A percentile compares a stretch with the other conserved stretches of the same genome.
These are phyloP conservation scores for Sugiyamaella lignohabitans DNA, from an alignment of 805 yeast species.

Conservation along the genomic window DNA sequence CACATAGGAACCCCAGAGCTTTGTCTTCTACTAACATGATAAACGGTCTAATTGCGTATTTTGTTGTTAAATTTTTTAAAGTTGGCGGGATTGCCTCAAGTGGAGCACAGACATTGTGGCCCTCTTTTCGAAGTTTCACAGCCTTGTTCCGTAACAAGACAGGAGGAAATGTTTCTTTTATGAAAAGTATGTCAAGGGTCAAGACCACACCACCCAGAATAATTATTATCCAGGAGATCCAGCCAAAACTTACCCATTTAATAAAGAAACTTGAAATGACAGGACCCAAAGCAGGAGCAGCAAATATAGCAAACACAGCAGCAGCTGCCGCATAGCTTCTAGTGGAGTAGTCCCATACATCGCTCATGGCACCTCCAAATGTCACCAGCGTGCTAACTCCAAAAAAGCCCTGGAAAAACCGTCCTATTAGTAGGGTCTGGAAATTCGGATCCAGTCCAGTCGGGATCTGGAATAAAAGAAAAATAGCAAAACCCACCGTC, in stretches of 20 bases:
- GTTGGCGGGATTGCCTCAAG: constrained; percentile 34
- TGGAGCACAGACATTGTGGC: constrained; percentile 41
- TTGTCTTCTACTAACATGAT: constrained; percentile 27
- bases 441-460: constrained; percentile 40
- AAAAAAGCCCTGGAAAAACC: constrained; percentile 44
- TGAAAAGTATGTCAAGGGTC: constrained; percentile 30
- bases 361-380: constrained; percentile 44
- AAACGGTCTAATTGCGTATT: constrained; percentile 11
- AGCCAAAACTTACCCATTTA: constrained; percentile 42
- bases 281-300: constrained; percentile 35
- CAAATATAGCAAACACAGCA: constrained; percentile 38
- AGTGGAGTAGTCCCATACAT: constrained; percentile 36
- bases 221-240: constrained; percentile 42
- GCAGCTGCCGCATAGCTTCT: constrained; percentile 41
- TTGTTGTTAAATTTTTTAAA: constrained; percentile 35
- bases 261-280: constrained; percentile 40
- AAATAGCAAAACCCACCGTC: constrained; percentile 10
- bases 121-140: constrained; percentile 35
- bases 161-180: constrained; percentile 28
- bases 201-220: constrained; percentile 27
- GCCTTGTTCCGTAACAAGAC: constrained; percentile 36
- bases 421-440: constrained; percentile 39
- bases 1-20: constrained; percentile 26
- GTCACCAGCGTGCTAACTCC: constrained; percentile 48
- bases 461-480: constrained; percentile 37